Evolutionary conservation across 371 early-diverging fungal species (phyloP), one percentile per base, ranked within the genome.

Genomic region (Sporodiniella umbellata): DNA sequence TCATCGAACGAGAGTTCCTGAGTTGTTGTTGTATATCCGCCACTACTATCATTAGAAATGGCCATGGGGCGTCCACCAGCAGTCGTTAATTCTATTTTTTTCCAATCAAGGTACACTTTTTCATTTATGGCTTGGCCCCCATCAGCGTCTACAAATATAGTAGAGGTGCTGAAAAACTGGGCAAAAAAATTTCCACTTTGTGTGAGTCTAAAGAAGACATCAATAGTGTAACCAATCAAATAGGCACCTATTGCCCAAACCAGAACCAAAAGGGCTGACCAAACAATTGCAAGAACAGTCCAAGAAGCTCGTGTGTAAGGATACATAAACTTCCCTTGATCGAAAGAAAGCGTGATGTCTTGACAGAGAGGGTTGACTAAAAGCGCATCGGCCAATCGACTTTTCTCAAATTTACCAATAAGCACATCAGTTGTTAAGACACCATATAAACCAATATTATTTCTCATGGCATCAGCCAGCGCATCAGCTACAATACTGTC

Each of bases 221-320:
- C 47, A 18, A 47, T 51, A 4, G 57, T 40, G 23, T 51, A 51
- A 0, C 57, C 57, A 23, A 57, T 57, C 37, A 57, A 18, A 19
- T 47, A 57, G n/a, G 45, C 52, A 28, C 57, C 57, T 37, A 57
- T 57, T 3, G 23, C 14, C 42, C 43, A 57, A 8, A 57, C 6
- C 1, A 57, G 28, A 3, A 37, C 28, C 24, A 33, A 47, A 2
- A 47, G 30, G 4, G 40, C 2, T 2, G 47, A 15, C 57, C 57
- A 57, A 12, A 57, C 1, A 15, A 57, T 47, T 11, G 35, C 39
- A 1, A 57, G 40, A 6, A 37, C 11, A 15, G 47, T 46, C 35
- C 46, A 46, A 6, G 39, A 24, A n/a, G 48, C 57, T 19, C 51
- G 39, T n/a, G 52, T 33, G 37, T 57, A 57, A 35, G 57, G 45